Evolutionary conservation across 2,329 filamentous ascomycete genomes (phyloP).

Genomic region (Aspergillus unguis): DNA sequence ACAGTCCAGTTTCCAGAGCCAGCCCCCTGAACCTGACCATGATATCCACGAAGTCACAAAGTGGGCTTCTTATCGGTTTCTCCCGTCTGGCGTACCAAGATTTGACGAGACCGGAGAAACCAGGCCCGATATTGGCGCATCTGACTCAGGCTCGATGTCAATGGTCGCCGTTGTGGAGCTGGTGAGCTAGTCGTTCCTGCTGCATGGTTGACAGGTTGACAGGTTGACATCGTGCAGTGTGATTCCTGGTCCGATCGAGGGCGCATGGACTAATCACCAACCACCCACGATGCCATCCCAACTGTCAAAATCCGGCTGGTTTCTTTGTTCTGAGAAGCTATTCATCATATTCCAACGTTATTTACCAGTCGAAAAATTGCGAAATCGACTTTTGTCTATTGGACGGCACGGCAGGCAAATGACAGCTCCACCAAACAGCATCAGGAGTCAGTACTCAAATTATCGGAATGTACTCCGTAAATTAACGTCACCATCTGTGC

Average conservation of each 20-base stretch:
- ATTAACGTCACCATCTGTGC: neutral
- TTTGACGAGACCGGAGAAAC: slow-evolving; percentile 17
- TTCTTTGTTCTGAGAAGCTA: no score
- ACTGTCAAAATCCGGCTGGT: no score
- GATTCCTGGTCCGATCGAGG: slow-evolving; percentile 4
- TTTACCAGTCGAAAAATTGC: neutral
- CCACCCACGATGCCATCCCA: neutral
- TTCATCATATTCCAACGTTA: neutral
- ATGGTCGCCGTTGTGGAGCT: slow-evolving; percentile 3
- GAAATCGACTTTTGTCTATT: neutral
- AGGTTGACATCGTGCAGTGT: slow-evolving; percentile 8
- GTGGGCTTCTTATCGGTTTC: slow-evolving; percentile 16
- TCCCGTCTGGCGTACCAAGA: slow-evolving; percentile 23
- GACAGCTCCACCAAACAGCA: neutral
- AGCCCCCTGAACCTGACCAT: neutral
- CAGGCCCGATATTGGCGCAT: slow-evolving; percentile 13
- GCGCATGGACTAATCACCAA: slow-evolving; percentile 9
- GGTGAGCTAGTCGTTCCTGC: slow-evolving; percentile 9
- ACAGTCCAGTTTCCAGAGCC: neutral
- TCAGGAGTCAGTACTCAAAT: neutral
- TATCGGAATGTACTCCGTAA: neutral
- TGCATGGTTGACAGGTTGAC: slow-evolving; percentile 13
- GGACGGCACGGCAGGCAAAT: neutral
- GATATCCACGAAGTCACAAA: slow-evolving; percentile 9
- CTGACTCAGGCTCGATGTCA: slow-evolving; percentile 10